A percentile compares a stretch with the other conserved stretches of the same genome.
Conservation (phyloP, 23 red algal genomes). For the Porphyridium purpureum region DNA sequence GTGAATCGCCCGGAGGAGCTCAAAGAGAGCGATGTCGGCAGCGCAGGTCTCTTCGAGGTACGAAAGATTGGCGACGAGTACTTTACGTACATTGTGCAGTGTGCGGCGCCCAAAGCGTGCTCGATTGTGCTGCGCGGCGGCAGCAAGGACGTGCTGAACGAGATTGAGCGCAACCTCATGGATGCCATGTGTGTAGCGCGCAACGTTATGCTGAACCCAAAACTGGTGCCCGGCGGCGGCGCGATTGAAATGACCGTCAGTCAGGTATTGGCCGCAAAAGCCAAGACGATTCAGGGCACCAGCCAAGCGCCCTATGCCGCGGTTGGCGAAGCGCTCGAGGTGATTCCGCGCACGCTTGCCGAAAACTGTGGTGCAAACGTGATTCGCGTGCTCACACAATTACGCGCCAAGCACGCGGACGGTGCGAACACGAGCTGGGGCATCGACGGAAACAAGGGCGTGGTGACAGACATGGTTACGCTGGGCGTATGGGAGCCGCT, state of each 20-base stretch:
- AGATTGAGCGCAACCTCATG: slow-evolving; percentile 91
- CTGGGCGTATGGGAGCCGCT: slow-evolving; percentile 72
- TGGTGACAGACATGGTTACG: slow-evolving; percentile 56
- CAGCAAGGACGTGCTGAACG: slow-evolving; percentile 91
- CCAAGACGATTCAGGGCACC: slow-evolving; percentile 65
- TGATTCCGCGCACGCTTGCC: slow-evolving; percentile 84
- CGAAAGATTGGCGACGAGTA: slow-evolving; percentile 96
- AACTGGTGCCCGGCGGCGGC: slow-evolving; percentile 87
- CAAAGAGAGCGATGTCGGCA: slow-evolving; percentile 62
- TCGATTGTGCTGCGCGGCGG: slow-evolving; percentile 84
- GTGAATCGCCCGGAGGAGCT: slow-evolving; percentile 78
- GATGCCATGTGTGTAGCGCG: slow-evolving; percentile 83
- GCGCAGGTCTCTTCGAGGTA: slow-evolving; percentile 87
- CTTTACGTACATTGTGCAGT: slow-evolving; percentile 79
- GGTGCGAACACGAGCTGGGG: slow-evolving; percentile 32
- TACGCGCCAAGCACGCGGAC: slow-evolving; percentile 61
- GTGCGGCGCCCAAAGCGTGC: slow-evolving; percentile 70
- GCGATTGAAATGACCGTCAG: slow-evolving; percentile 91
- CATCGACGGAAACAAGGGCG: slow-evolving; percentile 76
- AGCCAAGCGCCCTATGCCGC: slow-evolving; percentile 73
- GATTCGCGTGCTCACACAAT: slow-evolving; percentile 65
- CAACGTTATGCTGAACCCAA: slow-evolving; percentile 51
- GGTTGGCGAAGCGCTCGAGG: slow-evolving; percentile 84
- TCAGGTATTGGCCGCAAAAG: slow-evolving; percentile 41
- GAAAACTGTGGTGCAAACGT: slow-evolving; percentile 98